Evolutionary conservation across 1,139 yeast species (phyloP), one percentile per base, ranked within the genome.

Genomic region (Kodamaea derodonti): DNA sequence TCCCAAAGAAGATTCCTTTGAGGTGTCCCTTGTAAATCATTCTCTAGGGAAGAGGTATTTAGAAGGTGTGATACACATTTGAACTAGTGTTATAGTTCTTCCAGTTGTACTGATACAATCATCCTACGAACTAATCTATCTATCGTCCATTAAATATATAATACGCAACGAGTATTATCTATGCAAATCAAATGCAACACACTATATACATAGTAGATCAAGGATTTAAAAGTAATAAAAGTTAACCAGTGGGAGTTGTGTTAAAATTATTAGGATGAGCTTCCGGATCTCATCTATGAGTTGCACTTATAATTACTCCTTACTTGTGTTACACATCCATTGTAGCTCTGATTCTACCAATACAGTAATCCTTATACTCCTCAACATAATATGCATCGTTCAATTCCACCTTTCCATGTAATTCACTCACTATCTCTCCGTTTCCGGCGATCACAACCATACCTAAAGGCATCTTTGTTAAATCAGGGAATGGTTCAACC

Each of bases 391-490:
- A 54, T 23, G 52, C 56, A 34, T 63, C 58, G 42, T 67, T 62
- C 28, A 62, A 43, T 42, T 58, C 61, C 9, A 66, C 68, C 9
- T 45, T 62, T 0, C 68, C 71, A 8, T 56, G 48, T 30, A 65
- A 47, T 41, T 68, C 71, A 31, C 69, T 60, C 3, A 69, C 53
- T 28, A 69, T 56, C 29, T 68, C 72, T 7, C 62, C 65, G 37
- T 61, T 55, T 1, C 73, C 74, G 0, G 64, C 72, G 9, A 69
- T 62, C 27, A 68, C 47, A 3, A 69, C 72, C 73, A 69, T 68
- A 3, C 74, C 73, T 27, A 52, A 44, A 1, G 72, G 72, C 49
- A 66, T 59, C 12, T 41, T 43, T 4, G 51, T 40, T 14, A 64
- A 43, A 35, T 65, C 68, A 1, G 69, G 67, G 37, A 61, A 51